Base-by-base conservation (phyloP, 1,284 basidiomycete genomes). In the Boletus semigastroideus region DNA sequence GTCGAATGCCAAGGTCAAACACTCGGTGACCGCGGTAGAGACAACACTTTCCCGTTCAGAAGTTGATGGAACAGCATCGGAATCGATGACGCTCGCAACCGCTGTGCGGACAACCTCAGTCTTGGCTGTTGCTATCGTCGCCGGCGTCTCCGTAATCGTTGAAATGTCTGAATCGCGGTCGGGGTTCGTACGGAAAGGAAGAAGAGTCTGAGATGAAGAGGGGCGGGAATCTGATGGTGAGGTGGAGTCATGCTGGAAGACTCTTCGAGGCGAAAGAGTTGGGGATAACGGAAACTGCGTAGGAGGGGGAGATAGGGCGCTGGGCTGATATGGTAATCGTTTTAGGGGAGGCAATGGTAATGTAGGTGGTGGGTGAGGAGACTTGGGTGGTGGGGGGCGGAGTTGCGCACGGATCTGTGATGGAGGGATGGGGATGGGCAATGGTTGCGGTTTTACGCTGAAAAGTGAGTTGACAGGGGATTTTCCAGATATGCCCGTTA, bases 151-250 rank as follows among this genome's bases (percentile, higher is more conserved):
- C 31, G 78, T 79, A 27, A 76, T 70, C 28, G 67, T 80, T 17
- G 78, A 79, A n/a, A 77, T 66, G 54, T 71, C 75, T 50, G 80
- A 82, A 59, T 80, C 76, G 25, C 80, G 68, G 49, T 78, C 47
- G 1, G 55, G 22, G 13, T 40, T 57, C 5, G 42, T 36, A 30
- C 53, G 62, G 20, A 20, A 16, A 38, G 60, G 54, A 25, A 51
- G 51, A 20, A 65, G 57, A 13, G 52, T 46, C 34, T 57, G 58
- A 22, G 63, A 61, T 4, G 68, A 59, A 17, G 30, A 41, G 16
- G 53, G 53, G 1, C 54, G 56, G 7, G 58, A 54, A 51, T 51
- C 47, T 4, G 45, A 19, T 42, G 49, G 34, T 10, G 46, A 42
- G 17, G 39, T 46, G 10, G 42, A 46, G 49, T 37, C 41, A 20